Percentiles rank a stretch among this genome's conserved stretches.
Conservation (phyloP, 495 filamentous ascomycete genomes). For the Xylaria curta region DNA sequence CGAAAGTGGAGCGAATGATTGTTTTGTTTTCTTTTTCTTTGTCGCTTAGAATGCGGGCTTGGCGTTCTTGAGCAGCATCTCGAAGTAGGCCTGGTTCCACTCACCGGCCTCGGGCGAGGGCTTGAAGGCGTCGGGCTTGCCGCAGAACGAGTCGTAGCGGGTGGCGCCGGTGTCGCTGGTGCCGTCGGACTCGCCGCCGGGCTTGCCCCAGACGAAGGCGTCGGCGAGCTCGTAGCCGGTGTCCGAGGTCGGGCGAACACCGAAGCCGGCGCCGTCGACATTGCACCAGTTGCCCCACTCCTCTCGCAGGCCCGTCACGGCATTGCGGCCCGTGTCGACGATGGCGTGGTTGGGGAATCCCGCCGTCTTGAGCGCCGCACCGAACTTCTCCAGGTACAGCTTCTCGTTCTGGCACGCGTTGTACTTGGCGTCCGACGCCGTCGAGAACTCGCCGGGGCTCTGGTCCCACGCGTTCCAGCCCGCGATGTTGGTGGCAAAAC, state of each 20-base stretch:
- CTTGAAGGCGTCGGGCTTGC: conserved; percentile 62
- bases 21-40: not conserved
- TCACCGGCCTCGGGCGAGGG: conserved; percentile 80
- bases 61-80: conserved; percentile 71
- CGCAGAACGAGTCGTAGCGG: conserved; percentile 78
- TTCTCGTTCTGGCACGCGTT: conserved; percentile 73
- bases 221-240: conserved; percentile 69
- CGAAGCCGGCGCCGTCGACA: conserved; percentile 75
- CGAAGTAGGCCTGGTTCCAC: conserved; percentile 84
- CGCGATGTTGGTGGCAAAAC: conserved; percentile 79
- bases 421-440: conserved; percentile 61
- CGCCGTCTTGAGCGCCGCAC: conserved; percentile 61
- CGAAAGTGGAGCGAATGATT: not conserved
- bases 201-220: conserved; percentile 86
- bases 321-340: conserved; percentile 72
- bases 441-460: conserved; percentile 68
- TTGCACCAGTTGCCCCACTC: conserved; percentile 89
- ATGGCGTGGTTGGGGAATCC: conserved; percentile 80
- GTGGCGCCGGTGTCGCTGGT: conserved; percentile 66
- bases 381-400: conserved; percentile 71
- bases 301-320: conserved; percentile 69
- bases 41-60: conserved; percentile 57
- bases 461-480: conserved; percentile 73
- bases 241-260: conserved; percentile 67
- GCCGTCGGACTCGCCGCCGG: conserved; percentile 82